These are phyloP conservation scores for Diversispora epigaea DNA, from an alignment of 192 early-diverging fungal genomes.

Conservation along the genomic window DNA sequence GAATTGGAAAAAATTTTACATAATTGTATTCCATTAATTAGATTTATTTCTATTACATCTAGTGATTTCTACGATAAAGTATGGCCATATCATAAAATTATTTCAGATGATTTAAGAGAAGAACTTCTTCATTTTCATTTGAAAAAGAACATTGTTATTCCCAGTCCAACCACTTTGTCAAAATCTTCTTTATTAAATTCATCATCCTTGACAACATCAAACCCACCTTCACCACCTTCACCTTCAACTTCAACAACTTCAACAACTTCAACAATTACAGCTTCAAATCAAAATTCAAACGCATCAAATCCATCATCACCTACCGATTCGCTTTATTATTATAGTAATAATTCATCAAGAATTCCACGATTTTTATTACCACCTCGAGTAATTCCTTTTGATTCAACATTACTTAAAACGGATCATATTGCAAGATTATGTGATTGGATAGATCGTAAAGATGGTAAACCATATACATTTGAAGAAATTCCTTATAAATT, in stretches of 20 bases:
- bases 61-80: conserved; percentile 28
- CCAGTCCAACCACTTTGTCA: not conserved
- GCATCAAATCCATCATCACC: no score
- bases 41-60: conserved; percentile 13
- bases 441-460: conserved; percentile 27
- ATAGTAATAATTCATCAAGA: not conserved
- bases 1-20: conserved; percentile 9
- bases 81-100: conserved; percentile 12
- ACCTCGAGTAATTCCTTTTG: conserved; percentile 8
- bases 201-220: no score
- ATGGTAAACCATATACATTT: conserved; percentile 9
- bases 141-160: not conserved
- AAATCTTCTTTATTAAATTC: no score
- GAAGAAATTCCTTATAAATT: conserved; percentile 26
- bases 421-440: not conserved
- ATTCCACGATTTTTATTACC: not conserved
- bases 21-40: conserved; percentile 15
- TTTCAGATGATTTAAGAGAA: conserved; percentile 4
- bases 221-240: no score
- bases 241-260: no score
- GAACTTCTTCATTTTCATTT: conserved; percentile 13
- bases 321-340: no score
- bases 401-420: conserved; percentile 14
- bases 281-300: no score
- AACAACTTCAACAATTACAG: no score